Evolutionary conservation across 2,329 filamentous ascomycete species (phyloP), one percentile per base, ranked within the genome.

Genomic region (Scopulariopsis brevicaulis): DNA sequence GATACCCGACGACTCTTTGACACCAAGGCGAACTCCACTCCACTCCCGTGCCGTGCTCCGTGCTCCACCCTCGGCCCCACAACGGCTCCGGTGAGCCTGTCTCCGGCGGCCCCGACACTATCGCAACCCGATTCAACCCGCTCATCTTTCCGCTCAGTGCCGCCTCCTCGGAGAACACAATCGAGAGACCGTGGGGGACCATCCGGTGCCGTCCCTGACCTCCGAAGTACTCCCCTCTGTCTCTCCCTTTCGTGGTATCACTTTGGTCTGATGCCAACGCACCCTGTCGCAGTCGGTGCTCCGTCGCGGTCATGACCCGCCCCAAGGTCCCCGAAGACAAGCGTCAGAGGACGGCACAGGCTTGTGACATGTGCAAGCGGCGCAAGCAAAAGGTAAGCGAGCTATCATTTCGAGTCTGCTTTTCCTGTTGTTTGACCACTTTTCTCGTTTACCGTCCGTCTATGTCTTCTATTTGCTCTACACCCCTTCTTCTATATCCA

Each of bases 321-420:
- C 75, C 75, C 55, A 81, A 76, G 67, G 78, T 84, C 60, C 73
- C 78, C 35, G 75, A 77, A 63, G 80, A 85, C 62, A 81, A 84
- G 68, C 77, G 83, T 62, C 79, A 83, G 69, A 79, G 84, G 64
- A 86, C 79, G 56, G 80, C 80, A 28, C 79, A 82, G 63, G 84
- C 84, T 48, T 87, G 84, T 67, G 80, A 84, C 62, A 80, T 74
- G 61, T 87, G 84, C 72, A 86, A 84, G 70, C 76, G 77, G 60
- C 77, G 83, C 61, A 87, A 87, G 68, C 83, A 86, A 71, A 87
- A 86, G 75, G 84, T 83, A 66, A 74, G 78, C 15, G 22, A 50
- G 20, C 20, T 50, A 11, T 50, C 46, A 50, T 22, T 20, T 24
- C 11, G 46, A 7, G 18, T 40, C 11, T 40, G 20, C 46, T 12